Evolutionary conservation across 768 basidiomycete genomes (phyloP).

Genomic region (Rhizopogon salebrosus): DNA sequence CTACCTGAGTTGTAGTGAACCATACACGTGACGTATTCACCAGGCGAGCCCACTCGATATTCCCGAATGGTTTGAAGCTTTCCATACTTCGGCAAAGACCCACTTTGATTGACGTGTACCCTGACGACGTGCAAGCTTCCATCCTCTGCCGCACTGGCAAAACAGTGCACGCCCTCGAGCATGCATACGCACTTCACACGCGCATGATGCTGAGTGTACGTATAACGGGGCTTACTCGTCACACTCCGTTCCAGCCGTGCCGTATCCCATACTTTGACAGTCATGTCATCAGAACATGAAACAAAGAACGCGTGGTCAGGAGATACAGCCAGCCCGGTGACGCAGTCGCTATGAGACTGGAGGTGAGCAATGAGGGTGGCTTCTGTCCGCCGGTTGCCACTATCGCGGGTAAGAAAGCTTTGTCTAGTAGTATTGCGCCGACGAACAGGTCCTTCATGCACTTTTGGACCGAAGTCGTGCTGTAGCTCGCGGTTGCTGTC

Average conservation of each 20-base stretch:
- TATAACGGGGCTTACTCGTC: constrained; percentile 75
- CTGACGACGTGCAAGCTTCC: constrained; percentile 82
- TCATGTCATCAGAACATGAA: constrained; percentile 90
- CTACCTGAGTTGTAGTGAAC: constrained; percentile 73
- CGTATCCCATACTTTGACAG: constrained; percentile 89
- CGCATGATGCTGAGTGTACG: constrained; percentile 69
- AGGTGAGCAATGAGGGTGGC: constrained; percentile 82
- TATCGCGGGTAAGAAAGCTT: constrained; percentile 63
- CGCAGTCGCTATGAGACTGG: constrained; percentile 71
- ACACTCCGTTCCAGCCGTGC: constrained; percentile 92
- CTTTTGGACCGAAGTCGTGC: constrained; percentile 86
- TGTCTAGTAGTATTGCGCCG: constrained; percentile 71
- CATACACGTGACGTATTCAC: constrained; percentile 84
- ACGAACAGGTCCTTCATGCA: constrained; percentile 77
- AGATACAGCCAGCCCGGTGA: constrained; percentile 80
- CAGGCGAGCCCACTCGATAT: constrained; percentile 63
- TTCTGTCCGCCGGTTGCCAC: constrained; percentile 54
- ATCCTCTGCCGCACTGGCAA: constrained; percentile 81
- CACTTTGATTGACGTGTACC: constrained; percentile 65
- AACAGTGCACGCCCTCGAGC: constrained; percentile 83
- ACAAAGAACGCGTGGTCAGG: constrained; percentile 96
- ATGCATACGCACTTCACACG: constrained; percentile 67
- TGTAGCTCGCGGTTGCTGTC: constrained; percentile 84
- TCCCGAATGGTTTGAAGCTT: constrained; percentile 81
- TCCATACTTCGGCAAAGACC: constrained; percentile 75